phyloP scores from a whole-genome alignment of 345 rosid species.

The Streptanthus diversifolius region DNA sequence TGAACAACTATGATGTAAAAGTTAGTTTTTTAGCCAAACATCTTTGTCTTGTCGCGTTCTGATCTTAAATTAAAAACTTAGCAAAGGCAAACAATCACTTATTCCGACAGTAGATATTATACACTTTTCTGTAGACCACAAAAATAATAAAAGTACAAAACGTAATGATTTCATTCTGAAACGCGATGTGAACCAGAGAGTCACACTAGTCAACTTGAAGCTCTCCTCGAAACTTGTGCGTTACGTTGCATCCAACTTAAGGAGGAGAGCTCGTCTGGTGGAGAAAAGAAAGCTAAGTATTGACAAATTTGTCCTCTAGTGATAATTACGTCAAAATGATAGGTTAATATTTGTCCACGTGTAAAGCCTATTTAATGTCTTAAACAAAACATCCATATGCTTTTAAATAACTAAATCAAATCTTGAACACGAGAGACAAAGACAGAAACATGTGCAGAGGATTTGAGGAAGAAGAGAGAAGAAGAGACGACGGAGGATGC shows the following conservation, averaged over 20 bases:
- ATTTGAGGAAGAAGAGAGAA: conserved; percentile 21
- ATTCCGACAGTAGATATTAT: not conserved
- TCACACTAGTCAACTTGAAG: conserved; percentile 9
- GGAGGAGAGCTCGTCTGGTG: conserved; percentile 17
- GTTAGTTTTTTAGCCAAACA: not conserved
- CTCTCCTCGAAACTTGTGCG: not conserved
- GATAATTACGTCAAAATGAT: not conserved
- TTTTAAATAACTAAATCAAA: not conserved
- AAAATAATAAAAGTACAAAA: not conserved
- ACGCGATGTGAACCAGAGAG: not conserved
- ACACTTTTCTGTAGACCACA: conserved; percentile 4
- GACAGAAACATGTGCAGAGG: conserved; percentile 50
- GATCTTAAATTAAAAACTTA: not conserved
- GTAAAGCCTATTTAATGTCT: not conserved
- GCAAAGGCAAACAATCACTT: not conserved
- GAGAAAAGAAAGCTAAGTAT: not conserved
- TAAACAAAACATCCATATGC: not conserved
- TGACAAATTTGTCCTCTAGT: conserved; percentile 4
- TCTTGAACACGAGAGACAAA: not conserved
- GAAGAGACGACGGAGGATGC: not conserved
- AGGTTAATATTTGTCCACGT: conserved; percentile 8
- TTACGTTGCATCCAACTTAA: conserved; percentile 2
- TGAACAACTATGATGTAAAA: not conserved
- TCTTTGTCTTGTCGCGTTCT: not conserved
- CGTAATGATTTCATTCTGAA: conserved; percentile 3